phyloP scores from a whole-genome alignment of 768 basidiomycete genomes.

The Kwoniella sp. region DNA sequence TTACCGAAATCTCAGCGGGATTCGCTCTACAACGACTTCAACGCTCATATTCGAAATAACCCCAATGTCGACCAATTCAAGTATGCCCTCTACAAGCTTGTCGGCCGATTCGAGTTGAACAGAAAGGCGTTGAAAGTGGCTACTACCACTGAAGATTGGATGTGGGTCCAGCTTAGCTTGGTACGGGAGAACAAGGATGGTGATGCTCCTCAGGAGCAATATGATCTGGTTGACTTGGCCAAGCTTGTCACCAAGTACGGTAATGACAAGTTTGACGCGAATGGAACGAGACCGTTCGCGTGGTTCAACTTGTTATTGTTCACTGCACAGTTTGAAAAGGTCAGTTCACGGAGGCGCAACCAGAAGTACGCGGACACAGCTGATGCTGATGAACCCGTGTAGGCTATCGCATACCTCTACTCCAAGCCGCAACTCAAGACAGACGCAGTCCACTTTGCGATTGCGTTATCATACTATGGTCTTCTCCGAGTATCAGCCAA shows the following conservation, averaged over 20 bases:
- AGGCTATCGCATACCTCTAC: slow-evolving; percentile 90
- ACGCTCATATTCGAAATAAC: slow-evolving; percentile 80
- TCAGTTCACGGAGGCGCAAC: slow-evolving; percentile 55
- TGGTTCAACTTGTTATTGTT: slow-evolving; percentile 71
- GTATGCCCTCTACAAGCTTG: slow-evolving; percentile 89
- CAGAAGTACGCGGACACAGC: not conserved
- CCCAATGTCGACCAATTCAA: slow-evolving; percentile 88
- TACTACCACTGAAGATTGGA: slow-evolving; percentile 92
- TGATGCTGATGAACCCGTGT: not conserved
- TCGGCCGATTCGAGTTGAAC: slow-evolving; percentile 84
- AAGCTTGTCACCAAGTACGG: slow-evolving; percentile 56
- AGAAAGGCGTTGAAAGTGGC: slow-evolving; percentile 83
- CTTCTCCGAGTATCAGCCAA: slow-evolving; percentile 78
- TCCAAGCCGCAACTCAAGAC: slow-evolving; percentile 82
- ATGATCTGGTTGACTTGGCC: slow-evolving; percentile 54
- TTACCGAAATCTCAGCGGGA: slow-evolving; percentile 60
- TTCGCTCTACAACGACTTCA: slow-evolving; percentile 63
- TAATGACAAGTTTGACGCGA: slow-evolving; percentile 59
- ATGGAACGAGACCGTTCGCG: slow-evolving; percentile 61
- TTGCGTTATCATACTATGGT: slow-evolving; percentile 90
- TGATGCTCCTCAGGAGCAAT: slow-evolving; percentile 74
- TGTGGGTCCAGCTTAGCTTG: slow-evolving; percentile 95
- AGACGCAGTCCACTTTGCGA: slow-evolving; percentile 91
- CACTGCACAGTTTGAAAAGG: slow-evolving; percentile 92
- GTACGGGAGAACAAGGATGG: slow-evolving; percentile 62